Conservation (phyloP, 225 moss, liverwort and hornwort species). For the Straminergon stramineum region DNA sequence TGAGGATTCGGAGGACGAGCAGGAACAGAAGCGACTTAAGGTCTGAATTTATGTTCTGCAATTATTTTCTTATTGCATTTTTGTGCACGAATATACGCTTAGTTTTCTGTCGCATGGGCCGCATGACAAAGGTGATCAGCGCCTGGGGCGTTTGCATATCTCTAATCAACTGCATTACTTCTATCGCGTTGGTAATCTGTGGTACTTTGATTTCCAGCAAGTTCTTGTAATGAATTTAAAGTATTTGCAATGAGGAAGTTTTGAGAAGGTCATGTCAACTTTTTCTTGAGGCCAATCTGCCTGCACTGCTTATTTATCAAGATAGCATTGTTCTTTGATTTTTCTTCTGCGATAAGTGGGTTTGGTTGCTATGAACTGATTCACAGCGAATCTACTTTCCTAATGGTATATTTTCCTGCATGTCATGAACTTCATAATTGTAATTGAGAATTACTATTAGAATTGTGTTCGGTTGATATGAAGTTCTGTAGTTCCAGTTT, state of each 20-base stretch:
- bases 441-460: not conserved
- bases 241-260: not conserved
- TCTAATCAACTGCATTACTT: not conserved
- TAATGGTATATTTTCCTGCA: not conserved
- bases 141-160: not conserved
- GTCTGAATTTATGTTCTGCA: constrained; percentile 22
- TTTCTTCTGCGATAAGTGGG: not conserved
- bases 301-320: not conserved
- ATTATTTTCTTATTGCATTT: not conserved
- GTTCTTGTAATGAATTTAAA: not conserved
- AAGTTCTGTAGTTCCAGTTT: not conserved
- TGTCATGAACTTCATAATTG: not conserved
- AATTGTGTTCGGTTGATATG: not conserved
- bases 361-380: not conserved
- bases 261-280: not conserved
- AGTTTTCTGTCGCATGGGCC: not conserved
- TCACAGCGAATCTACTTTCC: not conserved
- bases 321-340: not conserved
- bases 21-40: constrained; percentile 91
- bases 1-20: constrained; percentile 83
- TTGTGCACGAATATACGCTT: not conserved
- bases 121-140: not conserved
- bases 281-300: not conserved
- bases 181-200: not conserved
- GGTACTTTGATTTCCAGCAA: not conserved